These are phyloP conservation scores for Themeda triandra DNA, from an alignment of 176 grass and related monocot genomes.

Conservation along the genomic window DNA sequence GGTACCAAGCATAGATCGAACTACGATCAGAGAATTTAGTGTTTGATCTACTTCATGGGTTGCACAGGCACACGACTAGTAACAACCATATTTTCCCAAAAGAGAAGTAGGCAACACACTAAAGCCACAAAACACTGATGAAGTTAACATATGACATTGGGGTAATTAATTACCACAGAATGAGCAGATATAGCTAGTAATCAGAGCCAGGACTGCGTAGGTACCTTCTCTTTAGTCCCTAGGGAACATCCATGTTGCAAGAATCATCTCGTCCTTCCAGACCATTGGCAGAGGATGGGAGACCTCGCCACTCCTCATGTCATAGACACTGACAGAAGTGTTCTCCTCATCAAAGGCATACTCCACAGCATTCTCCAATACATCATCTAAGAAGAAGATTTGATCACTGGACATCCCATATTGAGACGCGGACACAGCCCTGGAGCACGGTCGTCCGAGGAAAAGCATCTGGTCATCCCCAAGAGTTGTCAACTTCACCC, in stretches of 20 bases:
- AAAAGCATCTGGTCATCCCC: too few species aligned
- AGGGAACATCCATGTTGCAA: slow-evolving; percentile 2
- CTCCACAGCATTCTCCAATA: background rate
- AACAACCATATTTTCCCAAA: too few species aligned
- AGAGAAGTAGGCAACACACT: too few species aligned
- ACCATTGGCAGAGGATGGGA: background rate
- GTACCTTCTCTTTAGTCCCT: background rate
- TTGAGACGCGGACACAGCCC: too few species aligned
- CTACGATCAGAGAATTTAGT: background rate
- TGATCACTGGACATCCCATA: background rate
- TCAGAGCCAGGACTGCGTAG: background rate
- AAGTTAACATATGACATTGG: too few species aligned
- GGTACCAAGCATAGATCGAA: background rate
- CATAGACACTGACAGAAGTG: background rate
- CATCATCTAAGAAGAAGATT: slow-evolving; percentile 13
- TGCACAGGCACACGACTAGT: too few species aligned
- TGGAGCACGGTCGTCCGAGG: too few species aligned
- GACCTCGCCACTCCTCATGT: slow-evolving; percentile 1
- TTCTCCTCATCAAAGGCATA: background rate
- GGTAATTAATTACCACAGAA: too few species aligned
- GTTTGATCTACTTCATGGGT: too few species aligned
- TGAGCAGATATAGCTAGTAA: too few species aligned
- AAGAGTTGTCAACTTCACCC: background rate
- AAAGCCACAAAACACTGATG: too few species aligned
- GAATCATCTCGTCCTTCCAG: slow-evolving; percentile 15